These are phyloP conservation scores for Lachancea meyersii DNA, from an alignment of 805 yeast species.

Conservation along the genomic window DNA sequence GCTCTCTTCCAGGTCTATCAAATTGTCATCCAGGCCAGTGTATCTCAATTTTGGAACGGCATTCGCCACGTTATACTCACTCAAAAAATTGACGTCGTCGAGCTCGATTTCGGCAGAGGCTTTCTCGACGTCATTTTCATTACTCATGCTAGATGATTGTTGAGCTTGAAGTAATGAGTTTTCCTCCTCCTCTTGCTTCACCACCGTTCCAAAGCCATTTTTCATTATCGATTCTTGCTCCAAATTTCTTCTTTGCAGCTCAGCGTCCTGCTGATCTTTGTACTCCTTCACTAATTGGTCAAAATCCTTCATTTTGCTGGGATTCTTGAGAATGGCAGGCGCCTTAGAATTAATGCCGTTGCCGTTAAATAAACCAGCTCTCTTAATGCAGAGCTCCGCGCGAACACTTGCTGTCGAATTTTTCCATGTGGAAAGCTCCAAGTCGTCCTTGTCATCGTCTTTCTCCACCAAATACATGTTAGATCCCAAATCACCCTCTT, in stretches of 20 bases:
- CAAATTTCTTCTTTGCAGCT: constrained; percentile 21
- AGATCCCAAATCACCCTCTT: constrained; percentile 39
- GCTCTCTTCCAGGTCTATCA: constrained; percentile 42
- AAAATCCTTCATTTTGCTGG: constrained; percentile 60
- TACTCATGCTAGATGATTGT: constrained; percentile 3
- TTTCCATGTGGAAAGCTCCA: constrained; percentile 80
- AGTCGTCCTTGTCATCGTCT: constrained; percentile 59
- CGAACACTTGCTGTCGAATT: constrained; percentile 72
- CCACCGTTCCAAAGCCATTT: constrained; percentile 32
- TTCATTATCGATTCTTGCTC: constrained; percentile 36
- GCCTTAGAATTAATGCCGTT: constrained; percentile 57
- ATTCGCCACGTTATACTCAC: constrained; percentile 81
- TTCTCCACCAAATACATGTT: constrained; percentile 41
- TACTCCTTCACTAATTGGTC: constrained; percentile 30
- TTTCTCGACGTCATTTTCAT: constrained; percentile 30
- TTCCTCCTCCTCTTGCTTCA: constrained; percentile 32
- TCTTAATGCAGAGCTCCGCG: constrained; percentile 62
- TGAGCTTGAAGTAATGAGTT: constrained; percentile 7
- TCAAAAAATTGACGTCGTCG: constrained; percentile 53
- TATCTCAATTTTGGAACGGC: constrained; percentile 65
- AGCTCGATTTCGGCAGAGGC: constrained; percentile 42
- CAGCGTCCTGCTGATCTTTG: constrained; percentile 27
- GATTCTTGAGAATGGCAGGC: constrained; percentile 60
- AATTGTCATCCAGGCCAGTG: constrained; percentile 45
- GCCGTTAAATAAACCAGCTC: constrained; percentile 61